These are phyloP conservation scores for Corchorus olitorius DNA, from an alignment of 345 rosid genomes.

Conservation along the genomic window DNA sequence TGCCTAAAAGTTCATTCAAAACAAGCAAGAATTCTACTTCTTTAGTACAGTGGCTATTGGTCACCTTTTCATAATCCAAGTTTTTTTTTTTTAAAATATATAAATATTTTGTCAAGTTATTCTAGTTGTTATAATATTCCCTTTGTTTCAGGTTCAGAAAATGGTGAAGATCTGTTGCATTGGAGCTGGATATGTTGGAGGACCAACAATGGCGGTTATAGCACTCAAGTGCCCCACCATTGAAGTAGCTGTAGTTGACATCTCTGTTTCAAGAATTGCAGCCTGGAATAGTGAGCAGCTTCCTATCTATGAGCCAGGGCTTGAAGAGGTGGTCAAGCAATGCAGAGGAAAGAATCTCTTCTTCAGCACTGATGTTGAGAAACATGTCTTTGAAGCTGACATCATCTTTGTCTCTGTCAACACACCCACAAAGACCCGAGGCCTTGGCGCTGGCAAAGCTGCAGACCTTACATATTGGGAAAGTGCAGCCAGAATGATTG, in stretches of 20 bases:
- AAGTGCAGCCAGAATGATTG: slow-evolving; percentile 87
- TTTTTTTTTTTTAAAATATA: background rate
- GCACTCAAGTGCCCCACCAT: slow-evolving; percentile 65
- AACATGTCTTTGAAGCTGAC: slow-evolving; percentile 72
- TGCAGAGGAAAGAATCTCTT: slow-evolving; percentile 72
- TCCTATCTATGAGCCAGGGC: slow-evolving; percentile 75
- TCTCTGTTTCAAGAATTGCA: slow-evolving; percentile 57
- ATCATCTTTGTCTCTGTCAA: slow-evolving; percentile 80
- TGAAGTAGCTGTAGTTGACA: slow-evolving; percentile 72
- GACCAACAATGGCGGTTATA: slow-evolving; percentile 79
- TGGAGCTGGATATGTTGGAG: slow-evolving; percentile 77
- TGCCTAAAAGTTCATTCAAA: background rate
- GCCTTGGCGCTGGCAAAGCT: slow-evolving; percentile 89
- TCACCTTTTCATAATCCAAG: background rate
- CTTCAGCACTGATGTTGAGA: slow-evolving; percentile 78
- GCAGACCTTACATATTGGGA: slow-evolving; percentile 91
- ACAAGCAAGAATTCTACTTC: background rate
- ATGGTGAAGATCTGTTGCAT: slow-evolving; percentile 82
- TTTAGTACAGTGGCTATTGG: background rate
- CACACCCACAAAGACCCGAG: slow-evolving; percentile 79
- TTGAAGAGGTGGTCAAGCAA: slow-evolving; percentile 65
- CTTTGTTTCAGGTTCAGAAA: slow-evolving; percentile 24
- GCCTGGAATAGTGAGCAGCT: slow-evolving; percentile 77
- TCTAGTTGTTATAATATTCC: background rate
- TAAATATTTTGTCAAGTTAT: background rate